A percentile compares a stretch with the other conserved stretches of the same genome.
These are phyloP conservation scores for Solanum hybrid DNA, from an alignment of 305 asterid species.

Conservation along the genomic window DNA sequence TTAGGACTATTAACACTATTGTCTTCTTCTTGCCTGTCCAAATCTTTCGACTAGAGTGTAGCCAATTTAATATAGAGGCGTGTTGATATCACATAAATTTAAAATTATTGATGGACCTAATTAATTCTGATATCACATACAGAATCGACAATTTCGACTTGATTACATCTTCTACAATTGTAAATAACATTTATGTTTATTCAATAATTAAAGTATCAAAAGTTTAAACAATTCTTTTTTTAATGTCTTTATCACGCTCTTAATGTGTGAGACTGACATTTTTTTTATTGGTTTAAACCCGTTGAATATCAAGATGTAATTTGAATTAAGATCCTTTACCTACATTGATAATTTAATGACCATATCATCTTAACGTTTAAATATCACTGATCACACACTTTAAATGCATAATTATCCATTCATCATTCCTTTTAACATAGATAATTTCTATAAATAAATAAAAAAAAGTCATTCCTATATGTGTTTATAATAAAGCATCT, in stretches of 20 bases:
- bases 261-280: neutral
- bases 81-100: neutral
- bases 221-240: neutral
- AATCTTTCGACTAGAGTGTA: neutral
- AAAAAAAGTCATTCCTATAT: neutral
- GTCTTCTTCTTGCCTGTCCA: neutral
- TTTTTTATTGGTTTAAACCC: neutral
- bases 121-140: neutral
- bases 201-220: neutral
- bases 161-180: neutral
- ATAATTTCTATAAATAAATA: neutral
- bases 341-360: neutral
- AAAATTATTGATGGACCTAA: neutral
- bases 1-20: neutral
- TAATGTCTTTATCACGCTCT: neutral
- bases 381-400: neutral
- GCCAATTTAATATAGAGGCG: neutral
- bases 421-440: neutral
- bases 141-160: neutral
- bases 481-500: neutral
- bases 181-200: neutral
- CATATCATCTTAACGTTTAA: neutral
- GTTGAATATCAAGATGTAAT: neutral
- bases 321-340: neutral
- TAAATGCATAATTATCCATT: neutral